Base-by-base conservation (phyloP, 1,284 basidiomycete genomes). In the Trichosporon sp. region DNA sequence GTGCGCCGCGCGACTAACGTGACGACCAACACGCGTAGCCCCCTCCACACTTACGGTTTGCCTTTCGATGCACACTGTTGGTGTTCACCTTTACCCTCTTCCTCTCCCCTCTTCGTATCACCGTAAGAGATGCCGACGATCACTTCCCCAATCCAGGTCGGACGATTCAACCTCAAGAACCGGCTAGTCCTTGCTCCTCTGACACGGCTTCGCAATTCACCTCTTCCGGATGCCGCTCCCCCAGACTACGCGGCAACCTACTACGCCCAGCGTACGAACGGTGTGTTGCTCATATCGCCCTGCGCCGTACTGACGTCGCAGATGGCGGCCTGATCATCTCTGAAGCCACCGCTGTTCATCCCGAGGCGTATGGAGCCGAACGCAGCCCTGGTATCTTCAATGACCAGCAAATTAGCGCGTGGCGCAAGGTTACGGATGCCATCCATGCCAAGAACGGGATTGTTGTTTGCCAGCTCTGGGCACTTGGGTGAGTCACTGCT, bases 401-500 rank as follows among this genome's bases (percentile, higher is more conserved):
- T 3, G 58, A 66, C 0, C 76, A 74, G 64, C 80, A 81, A 68
- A 64, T 78, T 23, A 71, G 62, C 11, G 63, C 56, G 12, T 81
- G 81, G 81, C 78, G 78, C 62, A 68, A 83, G 80, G 73, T 86
- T 31, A 81, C 80, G 9, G 81, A 82, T 64, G 81, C 78, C 1
- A 85, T 86, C 1, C 87, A 87, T 72, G 80, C 78, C 3, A 85
- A 86, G 51, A 84, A 80, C 3, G 85, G 84, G 0, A 80, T 77
- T 75, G 85, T 88, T 68, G 86, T 81, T 74, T 51, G 82, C 1
- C 87, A 89, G 74, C 77, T 87, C 0, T 87, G 86, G 87, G 85
- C 86, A 0, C 76, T 86, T 2, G 27, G 87, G 86, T 68, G 15
- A 18, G 69, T 72, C 8, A 8, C 15, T 2, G 18, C 7, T n/a